Conservation (phyloP, 441 rosid genomes). For the Croton laevigatus region DNA sequence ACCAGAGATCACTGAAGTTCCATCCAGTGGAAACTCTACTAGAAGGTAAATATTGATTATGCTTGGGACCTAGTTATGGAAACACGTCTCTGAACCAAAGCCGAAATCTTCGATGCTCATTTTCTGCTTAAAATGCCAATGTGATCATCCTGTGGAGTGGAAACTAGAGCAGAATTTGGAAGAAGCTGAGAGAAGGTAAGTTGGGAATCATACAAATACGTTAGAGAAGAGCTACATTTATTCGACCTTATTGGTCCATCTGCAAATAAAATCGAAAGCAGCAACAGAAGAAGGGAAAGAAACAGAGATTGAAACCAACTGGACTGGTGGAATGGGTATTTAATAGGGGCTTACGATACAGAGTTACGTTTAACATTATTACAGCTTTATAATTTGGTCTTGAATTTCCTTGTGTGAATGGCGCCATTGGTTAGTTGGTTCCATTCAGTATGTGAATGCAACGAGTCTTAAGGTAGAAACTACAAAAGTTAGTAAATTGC, state of each 20-base stretch:
- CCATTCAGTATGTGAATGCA: not conserved
- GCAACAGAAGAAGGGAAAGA: not conserved
- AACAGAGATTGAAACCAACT: not conserved
- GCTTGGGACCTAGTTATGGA: slow-evolving; percentile 6
- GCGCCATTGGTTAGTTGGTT: too few species aligned
- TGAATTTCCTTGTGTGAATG: not conserved
- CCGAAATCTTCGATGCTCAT: not conserved
- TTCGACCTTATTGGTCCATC: slow-evolving; percentile 12
- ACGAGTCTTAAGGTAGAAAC: not conserved
- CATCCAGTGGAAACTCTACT: slow-evolving; percentile 34
- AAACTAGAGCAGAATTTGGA: slow-evolving; percentile 9
- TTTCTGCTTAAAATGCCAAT: slow-evolving; percentile 2
- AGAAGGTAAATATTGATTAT: slow-evolving; percentile 34
- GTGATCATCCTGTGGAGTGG: slow-evolving; percentile 12
- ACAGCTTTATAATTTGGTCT: not conserved
- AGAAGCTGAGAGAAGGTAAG: slow-evolving; percentile 17
- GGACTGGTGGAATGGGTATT: slow-evolving; percentile 12
- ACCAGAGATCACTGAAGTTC: slow-evolving; percentile 36
- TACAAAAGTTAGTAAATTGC: not conserved
- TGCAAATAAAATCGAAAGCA: slow-evolving; percentile 6
- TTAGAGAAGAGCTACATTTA: not conserved
- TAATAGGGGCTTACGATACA: slow-evolving; percentile 15
- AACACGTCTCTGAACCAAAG: not conserved
- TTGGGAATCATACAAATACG: slow-evolving; percentile 8
- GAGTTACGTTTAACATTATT: not conserved